Percentiles rank a stretch among this genome's conserved stretches.
phyloP scores from a whole-genome alignment of 2,329 filamentous ascomycete genomes.

The Graphilbum fragrans region DNA sequence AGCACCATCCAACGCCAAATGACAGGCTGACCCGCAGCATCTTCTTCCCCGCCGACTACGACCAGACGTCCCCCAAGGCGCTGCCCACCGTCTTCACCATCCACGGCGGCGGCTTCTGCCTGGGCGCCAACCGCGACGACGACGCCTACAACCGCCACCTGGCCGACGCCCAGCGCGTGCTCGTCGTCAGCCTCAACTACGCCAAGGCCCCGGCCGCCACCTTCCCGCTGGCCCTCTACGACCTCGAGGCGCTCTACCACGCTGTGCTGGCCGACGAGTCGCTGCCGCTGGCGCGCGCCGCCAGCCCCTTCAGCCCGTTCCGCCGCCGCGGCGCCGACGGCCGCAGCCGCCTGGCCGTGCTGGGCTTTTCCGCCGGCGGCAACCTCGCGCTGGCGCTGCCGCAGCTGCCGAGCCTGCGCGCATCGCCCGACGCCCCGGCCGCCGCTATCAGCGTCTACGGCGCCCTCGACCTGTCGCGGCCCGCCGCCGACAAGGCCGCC shows the following conservation, averaged over 20 bases:
- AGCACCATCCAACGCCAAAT: no score
- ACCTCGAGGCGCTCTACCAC: conserved; percentile 29
- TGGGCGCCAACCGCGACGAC: conserved; percentile 29
- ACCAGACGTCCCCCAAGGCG: conserved; percentile 14
- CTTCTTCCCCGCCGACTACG: conserved; percentile 25
- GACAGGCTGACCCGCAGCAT: no score
- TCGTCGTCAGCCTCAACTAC: conserved; percentile 38
- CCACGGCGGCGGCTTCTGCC: conserved; percentile 36
- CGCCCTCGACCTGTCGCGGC: conserved; percentile 25
- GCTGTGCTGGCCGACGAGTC: conserved; percentile 27
- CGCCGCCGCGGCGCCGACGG: no score
- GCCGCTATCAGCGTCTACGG: conserved; percentile 32
- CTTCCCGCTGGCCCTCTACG: conserved; percentile 31
- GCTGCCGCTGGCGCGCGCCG: conserved; percentile 29
- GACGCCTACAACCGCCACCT: conserved; percentile 32
- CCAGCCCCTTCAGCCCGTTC: conserved; percentile 1
- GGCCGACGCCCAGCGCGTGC: conserved; percentile 23
- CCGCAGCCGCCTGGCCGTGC: conserved; percentile 21
- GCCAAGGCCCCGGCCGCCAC: conserved; percentile 27
- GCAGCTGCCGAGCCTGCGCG: conserved; percentile 24
- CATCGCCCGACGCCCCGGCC: conserved; percentile 5
- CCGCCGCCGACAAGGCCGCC: conserved; percentile 15
- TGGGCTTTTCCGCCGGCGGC: conserved; percentile 37
- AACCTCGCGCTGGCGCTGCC: conserved; percentile 29
- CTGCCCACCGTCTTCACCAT: conserved; percentile 33